Evolutionary conservation across 2,329 filamentous ascomycete genomes (phyloP), one percentile per base, ranked within the genome.

Genomic region (Nemania serpens): DNA sequence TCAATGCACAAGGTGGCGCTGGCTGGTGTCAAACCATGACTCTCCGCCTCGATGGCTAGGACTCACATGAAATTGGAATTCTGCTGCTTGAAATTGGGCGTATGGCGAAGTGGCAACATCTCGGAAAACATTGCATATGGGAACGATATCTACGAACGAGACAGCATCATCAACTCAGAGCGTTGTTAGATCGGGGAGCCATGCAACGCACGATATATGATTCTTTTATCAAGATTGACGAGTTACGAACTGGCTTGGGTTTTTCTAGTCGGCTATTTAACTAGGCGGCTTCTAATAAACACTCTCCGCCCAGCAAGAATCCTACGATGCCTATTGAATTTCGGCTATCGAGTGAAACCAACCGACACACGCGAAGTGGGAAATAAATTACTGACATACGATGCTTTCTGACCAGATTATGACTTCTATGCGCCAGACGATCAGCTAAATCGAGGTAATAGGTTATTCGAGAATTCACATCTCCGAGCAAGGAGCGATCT

Each of bases 1-100:
- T 73, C 71, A 12, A 68, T 73, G 71, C 70, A 71, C 62, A 72
- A 68, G 45, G 69, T 73, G 46, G 69, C 70, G 20, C 64, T 73
- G 69, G 66, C 70, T 37, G 70, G 69, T 51, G 50, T 71, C 53
- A 72, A 72, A 66, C 70, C 42, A 55, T 54, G 61, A 63, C 61
- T 66, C 36, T 46, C 55, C 13, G 29, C 25, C n/a, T 48, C 11
- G 17, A 36, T 58, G 17, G 22, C 41, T 17, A 49, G 25, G 18
- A 59, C 17, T 46, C 62, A 48, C 46, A 43, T 55, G 50, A 55
- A 61, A 62, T 61, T 55, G 61, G 53, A 48, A 50, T 54, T 37
- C 54, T 57, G 48, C 58, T 66, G 67, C 68, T 66, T 67, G 64
- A 64, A 64, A 52, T 66, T 57, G 63, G 68, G 68, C 69, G 68